A percentile compares a stretch with the other conserved stretches of the same genome.
phyloP scores from a whole-genome alignment of 441 rosid genomes.

The Erodium trifolium region DNA sequence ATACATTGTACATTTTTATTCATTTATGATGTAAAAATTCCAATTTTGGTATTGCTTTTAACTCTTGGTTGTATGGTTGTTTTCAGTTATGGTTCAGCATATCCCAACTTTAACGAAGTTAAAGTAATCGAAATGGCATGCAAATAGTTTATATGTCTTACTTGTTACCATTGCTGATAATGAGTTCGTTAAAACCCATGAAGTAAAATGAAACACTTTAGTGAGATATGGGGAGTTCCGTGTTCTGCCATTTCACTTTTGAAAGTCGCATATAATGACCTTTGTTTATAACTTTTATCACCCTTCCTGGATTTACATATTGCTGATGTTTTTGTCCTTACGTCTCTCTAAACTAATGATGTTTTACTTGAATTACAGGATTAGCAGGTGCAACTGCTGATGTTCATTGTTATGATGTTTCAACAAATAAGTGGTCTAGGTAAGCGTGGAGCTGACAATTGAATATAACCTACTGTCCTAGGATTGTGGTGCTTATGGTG shows the following conservation, averaged over 20 bases:
- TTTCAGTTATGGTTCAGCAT: background rate
- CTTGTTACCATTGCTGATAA: background rate
- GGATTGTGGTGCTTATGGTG: constrained; percentile 12
- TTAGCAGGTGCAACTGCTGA: constrained; percentile 98
- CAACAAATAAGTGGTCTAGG: constrained; percentile 94
- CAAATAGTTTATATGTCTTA: background rate
- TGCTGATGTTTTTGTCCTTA: constrained; percentile 5
- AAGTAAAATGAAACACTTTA: background rate
- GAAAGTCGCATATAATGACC: background rate
- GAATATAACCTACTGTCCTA: background rate
- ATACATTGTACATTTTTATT: background rate
- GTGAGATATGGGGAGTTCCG: background rate
- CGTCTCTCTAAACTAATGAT: background rate
- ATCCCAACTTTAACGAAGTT: background rate
- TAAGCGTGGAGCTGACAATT: constrained; percentile 25
- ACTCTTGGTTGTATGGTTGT: background rate
- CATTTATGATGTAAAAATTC: background rate
- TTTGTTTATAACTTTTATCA: background rate
- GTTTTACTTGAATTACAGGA: constrained; percentile 53
- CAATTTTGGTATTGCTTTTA: background rate
- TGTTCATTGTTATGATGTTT: constrained; percentile 86
- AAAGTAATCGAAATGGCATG: background rate
- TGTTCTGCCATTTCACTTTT: background rate
- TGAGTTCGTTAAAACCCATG: background rate
- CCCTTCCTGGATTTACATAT: background rate